Evolutionary conservation across 2,329 filamentous ascomycete genomes (phyloP).

Genomic region (Talaromyces funiculosus): DNA sequence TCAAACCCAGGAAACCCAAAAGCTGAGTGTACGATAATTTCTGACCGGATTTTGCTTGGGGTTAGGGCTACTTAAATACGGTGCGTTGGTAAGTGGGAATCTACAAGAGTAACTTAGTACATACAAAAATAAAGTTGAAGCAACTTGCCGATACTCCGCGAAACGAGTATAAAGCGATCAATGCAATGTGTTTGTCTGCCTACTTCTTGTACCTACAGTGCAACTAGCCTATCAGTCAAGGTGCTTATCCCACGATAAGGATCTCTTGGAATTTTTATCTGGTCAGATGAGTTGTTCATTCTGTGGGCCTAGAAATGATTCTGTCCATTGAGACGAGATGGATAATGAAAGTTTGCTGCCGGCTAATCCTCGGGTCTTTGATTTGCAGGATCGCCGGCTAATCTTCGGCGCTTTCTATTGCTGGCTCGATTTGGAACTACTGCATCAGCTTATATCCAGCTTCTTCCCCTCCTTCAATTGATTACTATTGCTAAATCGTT

Average conservation of each 20-base stretch:
- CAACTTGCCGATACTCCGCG: neutral
- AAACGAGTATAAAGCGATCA: neutral
- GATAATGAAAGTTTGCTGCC: neutral
- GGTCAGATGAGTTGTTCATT: neutral
- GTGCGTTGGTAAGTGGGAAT: too few relatives aligned
- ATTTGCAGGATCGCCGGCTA: neutral
- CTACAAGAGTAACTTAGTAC: too few relatives aligned
- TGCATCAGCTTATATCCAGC: neutral
- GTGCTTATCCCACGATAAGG: neutral
- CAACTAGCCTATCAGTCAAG: neutral
- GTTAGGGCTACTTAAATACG: too few relatives aligned
- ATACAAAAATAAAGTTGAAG: too few relatives aligned
- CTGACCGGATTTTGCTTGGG: too few relatives aligned
- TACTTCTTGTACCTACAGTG: neutral
- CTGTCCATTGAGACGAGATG: neutral
- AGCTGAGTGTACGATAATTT: too few relatives aligned
- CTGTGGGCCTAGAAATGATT: neutral
- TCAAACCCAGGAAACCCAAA: too few relatives aligned
- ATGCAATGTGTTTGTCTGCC: neutral
- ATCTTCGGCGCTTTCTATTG: constrained; percentile 1
- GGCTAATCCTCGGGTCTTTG: constrained; percentile 1
- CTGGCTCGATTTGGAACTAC: neutral
- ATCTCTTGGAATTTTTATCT: too few relatives aligned
- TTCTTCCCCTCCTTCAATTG: neutral
- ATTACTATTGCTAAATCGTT: neutral